A percentile compares a stretch with the other conserved stretches of the same genome.
Evolutionary conservation across 208 protist species (phyloP).

Genomic region (Acanthamoeba castellanii): DNA sequence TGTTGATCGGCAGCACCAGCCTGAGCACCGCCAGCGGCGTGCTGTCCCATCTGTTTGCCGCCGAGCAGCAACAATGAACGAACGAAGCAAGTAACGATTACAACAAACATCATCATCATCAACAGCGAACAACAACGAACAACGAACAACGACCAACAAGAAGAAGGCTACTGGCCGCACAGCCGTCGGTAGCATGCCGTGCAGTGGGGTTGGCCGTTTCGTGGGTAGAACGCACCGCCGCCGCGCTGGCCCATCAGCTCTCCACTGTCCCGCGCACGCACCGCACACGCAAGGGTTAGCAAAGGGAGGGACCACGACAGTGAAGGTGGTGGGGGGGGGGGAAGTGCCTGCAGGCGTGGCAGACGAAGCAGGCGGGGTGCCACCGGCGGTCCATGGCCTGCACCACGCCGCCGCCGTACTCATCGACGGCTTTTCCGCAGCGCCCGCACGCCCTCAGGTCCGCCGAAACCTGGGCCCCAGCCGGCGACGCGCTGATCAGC

Average conservation of each 20-base stretch:
- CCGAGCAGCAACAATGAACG: neutral
- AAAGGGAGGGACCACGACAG: neutral
- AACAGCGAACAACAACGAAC: too few species aligned
- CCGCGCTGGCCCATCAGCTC: neutral
- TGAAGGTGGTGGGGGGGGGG: too few species aligned
- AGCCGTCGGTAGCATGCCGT: neutral
- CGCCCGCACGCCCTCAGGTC: neutral
- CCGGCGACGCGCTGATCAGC: neutral
- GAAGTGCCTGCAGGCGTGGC: neutral
- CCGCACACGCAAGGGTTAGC: neutral
- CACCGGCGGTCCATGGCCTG: neutral
- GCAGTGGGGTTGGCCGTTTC: neutral
- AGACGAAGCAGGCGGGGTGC: slow-evolving; percentile 17
- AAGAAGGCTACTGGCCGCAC: neutral
- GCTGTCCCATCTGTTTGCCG: neutral
- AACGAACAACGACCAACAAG: neutral
- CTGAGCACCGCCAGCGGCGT: neutral
- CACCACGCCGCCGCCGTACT: neutral
- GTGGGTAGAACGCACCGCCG: neutral
- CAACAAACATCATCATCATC: neutral
- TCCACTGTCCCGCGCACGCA: neutral
- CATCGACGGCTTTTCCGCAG: neutral
- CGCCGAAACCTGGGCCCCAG: neutral
- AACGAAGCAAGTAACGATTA: neutral
- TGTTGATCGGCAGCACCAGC: slow-evolving; percentile 7